Conservation (phyloP, 2,329 filamentous ascomycete species). For the Pezizomycotina sp. region DNA sequence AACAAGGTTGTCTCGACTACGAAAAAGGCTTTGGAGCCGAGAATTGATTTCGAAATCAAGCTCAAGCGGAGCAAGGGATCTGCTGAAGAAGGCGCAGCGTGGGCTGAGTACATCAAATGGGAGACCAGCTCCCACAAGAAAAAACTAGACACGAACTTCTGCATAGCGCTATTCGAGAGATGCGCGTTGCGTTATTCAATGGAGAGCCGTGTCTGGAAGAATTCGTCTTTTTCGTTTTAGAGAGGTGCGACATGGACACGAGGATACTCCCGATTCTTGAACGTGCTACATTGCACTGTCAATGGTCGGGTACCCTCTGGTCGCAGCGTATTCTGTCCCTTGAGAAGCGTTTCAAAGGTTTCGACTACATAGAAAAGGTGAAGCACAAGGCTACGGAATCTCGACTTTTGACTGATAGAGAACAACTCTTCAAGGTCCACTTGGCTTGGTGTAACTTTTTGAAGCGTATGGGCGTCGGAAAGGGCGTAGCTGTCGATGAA, state of each 20-base stretch:
- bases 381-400: conserved; percentile 86
- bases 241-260: conserved; percentile 21
- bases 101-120: conserved; percentile 65
- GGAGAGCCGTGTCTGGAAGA: conserved; percentile 24
- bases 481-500: conserved; percentile 53
- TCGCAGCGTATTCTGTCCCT: conserved; percentile 71
- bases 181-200: conserved; percentile 23
- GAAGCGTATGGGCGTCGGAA: conserved; percentile 64
- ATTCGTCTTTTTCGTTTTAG: conserved; percentile 23
- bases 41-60: conserved; percentile 52
- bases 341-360: conserved; percentile 59
- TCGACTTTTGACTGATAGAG: conserved; percentile 66
- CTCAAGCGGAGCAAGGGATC: conserved; percentile 44
- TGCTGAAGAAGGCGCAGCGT: conserved; percentile 37
- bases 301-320: conserved; percentile 85
- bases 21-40: conserved; percentile 45
- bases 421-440: conserved; percentile 78
- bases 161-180: conserved; percentile 23
- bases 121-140: conserved; percentile 50
- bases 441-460: conserved; percentile 90
- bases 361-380: conserved; percentile 68
- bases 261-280: conserved; percentile 52
- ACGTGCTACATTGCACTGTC: conserved; percentile 74
- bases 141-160: conserved; percentile 35
- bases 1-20: conserved; percentile 47